A percentile compares a stretch with the other conserved stretches of the same genome.
phyloP scores from a whole-genome alignment of 768 basidiomycete genomes.

The Trametes punicea region DNA sequence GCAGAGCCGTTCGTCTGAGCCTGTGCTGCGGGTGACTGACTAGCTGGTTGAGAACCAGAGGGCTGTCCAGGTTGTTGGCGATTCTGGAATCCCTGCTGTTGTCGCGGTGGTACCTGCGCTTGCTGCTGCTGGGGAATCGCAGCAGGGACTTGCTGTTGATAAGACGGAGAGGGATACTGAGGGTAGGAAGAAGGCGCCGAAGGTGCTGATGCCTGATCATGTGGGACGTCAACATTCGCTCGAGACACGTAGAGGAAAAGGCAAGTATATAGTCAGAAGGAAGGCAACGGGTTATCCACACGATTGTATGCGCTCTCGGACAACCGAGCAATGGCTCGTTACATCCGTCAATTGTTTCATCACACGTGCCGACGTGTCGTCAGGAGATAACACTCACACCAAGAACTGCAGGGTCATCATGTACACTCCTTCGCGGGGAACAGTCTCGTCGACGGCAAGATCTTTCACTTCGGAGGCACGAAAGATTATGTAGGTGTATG shows the following conservation, averaged over 20 bases:
- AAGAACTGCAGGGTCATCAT: slow-evolving; percentile 82
- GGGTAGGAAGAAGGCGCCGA: slow-evolving; percentile 28
- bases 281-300: slow-evolving; percentile 64
- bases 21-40: slow-evolving; percentile 18
- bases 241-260: slow-evolving; percentile 3
- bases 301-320: slow-evolving; percentile 45
- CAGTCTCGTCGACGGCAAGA: slow-evolving; percentile 74
- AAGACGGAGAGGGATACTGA: slow-evolving; percentile 22
- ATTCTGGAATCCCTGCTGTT: slow-evolving; percentile 16
- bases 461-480: slow-evolving; percentile 89
- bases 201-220: slow-evolving; percentile 47
- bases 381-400: slow-evolving; percentile 51
- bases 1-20: slow-evolving; percentile 32
- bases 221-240: slow-evolving; percentile 5
- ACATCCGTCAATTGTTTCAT: slow-evolving; percentile 49
- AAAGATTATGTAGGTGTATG: slow-evolving; percentile 89
- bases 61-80: slow-evolving; percentile 20
- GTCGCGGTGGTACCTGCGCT: slow-evolving; percentile 21
- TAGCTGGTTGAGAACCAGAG: slow-evolving; percentile 14
- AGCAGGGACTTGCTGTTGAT: slow-evolving; percentile 22
- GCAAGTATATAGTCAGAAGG: slow-evolving; percentile 41
- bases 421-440: slow-evolving; percentile 55
- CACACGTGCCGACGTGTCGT: slow-evolving; percentile 19
- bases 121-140: slow-evolving; percentile 22
- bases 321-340: slow-evolving; percentile 35